Percentiles rank a stretch among this genome's conserved stretches.
Conservation (phyloP, 2,329 filamentous ascomycete species). For the Teratosphaeria gauchensis region DNA sequence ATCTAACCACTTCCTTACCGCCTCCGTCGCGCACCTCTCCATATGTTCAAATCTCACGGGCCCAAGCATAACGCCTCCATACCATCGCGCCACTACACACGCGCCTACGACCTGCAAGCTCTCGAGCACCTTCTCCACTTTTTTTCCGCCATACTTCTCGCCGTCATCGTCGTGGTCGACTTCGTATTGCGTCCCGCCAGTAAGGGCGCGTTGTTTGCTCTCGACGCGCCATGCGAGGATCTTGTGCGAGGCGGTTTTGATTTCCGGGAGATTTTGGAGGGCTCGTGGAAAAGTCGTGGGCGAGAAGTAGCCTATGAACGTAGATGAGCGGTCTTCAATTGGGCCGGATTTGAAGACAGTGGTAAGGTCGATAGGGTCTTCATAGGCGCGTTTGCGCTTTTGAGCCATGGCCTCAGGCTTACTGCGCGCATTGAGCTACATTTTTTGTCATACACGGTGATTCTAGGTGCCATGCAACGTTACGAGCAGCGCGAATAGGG, state of each 20-base stretch:
- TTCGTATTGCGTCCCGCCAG: conserved; percentile 29
- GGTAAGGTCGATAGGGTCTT: conserved; percentile 27
- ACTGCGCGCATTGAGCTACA: neutral
- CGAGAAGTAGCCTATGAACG: conserved; percentile 43
- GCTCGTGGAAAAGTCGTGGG: conserved; percentile 31
- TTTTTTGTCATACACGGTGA: neutral
- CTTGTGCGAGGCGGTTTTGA: conserved; percentile 39
- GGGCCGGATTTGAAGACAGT: conserved; percentile 35
- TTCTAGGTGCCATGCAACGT: neutral
- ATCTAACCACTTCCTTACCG: conserved; percentile 34
- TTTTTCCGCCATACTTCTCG: conserved; percentile 42
- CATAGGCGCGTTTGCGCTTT: conserved; percentile 18
- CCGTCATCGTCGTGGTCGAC: conserved; percentile 44
- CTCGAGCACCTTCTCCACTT: conserved; percentile 38
- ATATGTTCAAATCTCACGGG: conserved; percentile 46
- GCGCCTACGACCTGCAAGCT: conserved; percentile 35
- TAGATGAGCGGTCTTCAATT: conserved; percentile 42
- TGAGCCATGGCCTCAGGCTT: conserved; percentile 12
- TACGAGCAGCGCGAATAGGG: neutral
- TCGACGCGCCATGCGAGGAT: conserved; percentile 43
- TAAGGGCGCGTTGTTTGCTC: conserved; percentile 38
- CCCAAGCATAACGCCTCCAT: conserved; percentile 44
- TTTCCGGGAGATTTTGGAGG: conserved; percentile 36
- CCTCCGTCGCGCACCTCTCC: conserved; percentile 39
- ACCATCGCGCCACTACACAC: conserved; percentile 46